phyloP scores from a whole-genome alignment of 331 rosid genomes.

The Ulmus americana region DNA sequence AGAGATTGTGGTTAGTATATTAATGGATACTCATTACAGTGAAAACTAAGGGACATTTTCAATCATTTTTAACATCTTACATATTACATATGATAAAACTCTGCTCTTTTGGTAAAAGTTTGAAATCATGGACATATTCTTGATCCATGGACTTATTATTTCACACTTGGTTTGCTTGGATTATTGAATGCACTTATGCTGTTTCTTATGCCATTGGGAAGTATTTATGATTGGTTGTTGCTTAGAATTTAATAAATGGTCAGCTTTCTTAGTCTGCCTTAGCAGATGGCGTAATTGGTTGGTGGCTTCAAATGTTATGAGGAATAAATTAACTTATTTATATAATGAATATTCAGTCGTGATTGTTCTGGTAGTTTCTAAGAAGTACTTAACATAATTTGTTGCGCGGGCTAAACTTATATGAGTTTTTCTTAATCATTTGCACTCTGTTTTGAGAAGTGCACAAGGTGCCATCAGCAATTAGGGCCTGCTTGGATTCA shows the following conservation, averaged over 20 bases:
- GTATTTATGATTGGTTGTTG: background rate
- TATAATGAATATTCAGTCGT: no score
- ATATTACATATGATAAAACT: background rate
- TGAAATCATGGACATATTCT: background rate
- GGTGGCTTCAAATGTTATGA: no score
- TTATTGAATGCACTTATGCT: background rate
- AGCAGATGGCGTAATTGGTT: background rate
- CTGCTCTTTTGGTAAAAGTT: background rate
- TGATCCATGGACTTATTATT: background rate
- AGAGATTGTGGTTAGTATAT: conserved; percentile 66
- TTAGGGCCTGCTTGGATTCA: background rate
- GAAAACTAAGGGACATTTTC: conserved; percentile 2
- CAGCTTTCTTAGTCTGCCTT: background rate
- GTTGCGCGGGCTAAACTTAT: background rate
- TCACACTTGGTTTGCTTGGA: background rate
- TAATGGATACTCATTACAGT: conserved; percentile 7
- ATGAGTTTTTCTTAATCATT: background rate
- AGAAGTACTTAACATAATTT: background rate
- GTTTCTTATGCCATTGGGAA: background rate
- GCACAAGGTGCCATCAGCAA: background rate
- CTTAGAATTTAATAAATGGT: background rate
- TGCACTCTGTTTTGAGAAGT: background rate
- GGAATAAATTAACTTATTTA: no score
- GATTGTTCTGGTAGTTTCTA: background rate
- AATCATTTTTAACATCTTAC: background rate